Percentiles rank a stretch among this genome's conserved stretches.
Evolutionary conservation across 106 monocot genomes (phyloP).

Genomic region (Dioscorea zingiberensis): DNA sequence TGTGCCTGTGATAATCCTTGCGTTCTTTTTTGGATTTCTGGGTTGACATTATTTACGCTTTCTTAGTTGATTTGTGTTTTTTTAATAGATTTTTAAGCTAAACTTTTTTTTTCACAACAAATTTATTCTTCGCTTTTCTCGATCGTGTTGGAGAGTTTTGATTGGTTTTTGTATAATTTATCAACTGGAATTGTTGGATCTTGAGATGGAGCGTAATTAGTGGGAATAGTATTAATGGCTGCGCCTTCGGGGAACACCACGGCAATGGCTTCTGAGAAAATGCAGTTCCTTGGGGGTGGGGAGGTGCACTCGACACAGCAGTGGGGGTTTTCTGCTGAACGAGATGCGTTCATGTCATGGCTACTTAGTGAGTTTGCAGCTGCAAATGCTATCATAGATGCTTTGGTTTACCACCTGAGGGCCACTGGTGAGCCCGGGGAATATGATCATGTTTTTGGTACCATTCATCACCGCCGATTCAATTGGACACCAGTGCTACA

Average conservation of each 20-base stretch:
- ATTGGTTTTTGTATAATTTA: not conserved
- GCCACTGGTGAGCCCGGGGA: conserved; percentile 1
- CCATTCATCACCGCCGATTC: not conserved
- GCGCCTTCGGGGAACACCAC: not conserved
- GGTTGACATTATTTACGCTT: too few relatives aligned
- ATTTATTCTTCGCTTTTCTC: too few relatives aligned
- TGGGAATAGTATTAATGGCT: not conserved
- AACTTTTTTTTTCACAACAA: too few relatives aligned
- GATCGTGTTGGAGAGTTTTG: too few relatives aligned
- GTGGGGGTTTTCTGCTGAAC: conserved; percentile 18
- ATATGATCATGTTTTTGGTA: conserved; percentile 1
- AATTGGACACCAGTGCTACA: conserved; percentile 39
- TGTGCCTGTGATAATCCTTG: too few relatives aligned
- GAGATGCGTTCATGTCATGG: conserved; percentile 3
- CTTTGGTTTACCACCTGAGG: conserved; percentile 1
- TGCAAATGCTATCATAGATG: conserved; percentile 9
- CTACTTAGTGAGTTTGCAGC: conserved; percentile 4
- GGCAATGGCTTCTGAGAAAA: not conserved
- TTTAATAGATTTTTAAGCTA: too few relatives aligned
- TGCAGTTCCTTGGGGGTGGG: not conserved
- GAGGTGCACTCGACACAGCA: not conserved
- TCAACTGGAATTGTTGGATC: not conserved
- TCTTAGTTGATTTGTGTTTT: too few relatives aligned
- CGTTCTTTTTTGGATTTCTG: too few relatives aligned
- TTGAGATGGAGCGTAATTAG: not conserved